phyloP scores from a whole-genome alignment of 1,284 basidiomycete genomes.

The Megacollybia platyphylla region DNA sequence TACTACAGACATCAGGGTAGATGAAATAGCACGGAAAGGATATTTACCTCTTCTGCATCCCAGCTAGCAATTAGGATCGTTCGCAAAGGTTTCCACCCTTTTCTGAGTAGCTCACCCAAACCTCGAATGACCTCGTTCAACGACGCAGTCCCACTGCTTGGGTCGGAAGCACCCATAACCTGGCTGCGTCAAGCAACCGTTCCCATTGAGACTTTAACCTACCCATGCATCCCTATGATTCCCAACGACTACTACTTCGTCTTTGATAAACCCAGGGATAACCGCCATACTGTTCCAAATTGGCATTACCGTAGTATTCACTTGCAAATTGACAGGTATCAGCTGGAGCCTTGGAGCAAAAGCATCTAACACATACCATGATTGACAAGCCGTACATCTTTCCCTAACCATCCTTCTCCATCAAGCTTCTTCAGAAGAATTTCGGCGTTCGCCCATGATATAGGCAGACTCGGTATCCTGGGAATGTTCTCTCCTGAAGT shows the following conservation, averaged over 20 bases:
- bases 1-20: conserved; percentile 26
- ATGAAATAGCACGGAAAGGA: background rate
- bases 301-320: conserved; percentile 52
- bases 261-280: conserved; percentile 79
- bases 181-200: conserved; percentile 11
- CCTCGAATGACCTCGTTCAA: conserved; percentile 66
- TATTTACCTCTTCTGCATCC: conserved; percentile 66
- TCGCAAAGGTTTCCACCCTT: conserved; percentile 73
- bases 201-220: conserved; percentile 9
- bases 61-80: conserved; percentile 71
- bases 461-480: conserved; percentile 57
- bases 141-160: conserved; percentile 68
- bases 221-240: conserved; percentile 71
- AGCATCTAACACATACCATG: conserved; percentile 22
- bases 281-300: conserved; percentile 76
- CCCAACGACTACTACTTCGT: conserved; percentile 80
- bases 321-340: conserved; percentile 12
- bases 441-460: conserved; percentile 45
- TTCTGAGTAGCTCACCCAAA: conserved; percentile 47
- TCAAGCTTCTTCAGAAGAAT: conserved; percentile 21
- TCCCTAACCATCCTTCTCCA: conserved; percentile 25
- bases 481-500: conserved; percentile 52
- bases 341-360: background rate
- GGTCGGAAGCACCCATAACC: conserved; percentile 64
- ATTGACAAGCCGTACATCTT: conserved; percentile 34